Evolutionary conservation across 352 stramenopile genomes (phyloP).

Genomic region (Halophytophthora batemanensis): DNA sequence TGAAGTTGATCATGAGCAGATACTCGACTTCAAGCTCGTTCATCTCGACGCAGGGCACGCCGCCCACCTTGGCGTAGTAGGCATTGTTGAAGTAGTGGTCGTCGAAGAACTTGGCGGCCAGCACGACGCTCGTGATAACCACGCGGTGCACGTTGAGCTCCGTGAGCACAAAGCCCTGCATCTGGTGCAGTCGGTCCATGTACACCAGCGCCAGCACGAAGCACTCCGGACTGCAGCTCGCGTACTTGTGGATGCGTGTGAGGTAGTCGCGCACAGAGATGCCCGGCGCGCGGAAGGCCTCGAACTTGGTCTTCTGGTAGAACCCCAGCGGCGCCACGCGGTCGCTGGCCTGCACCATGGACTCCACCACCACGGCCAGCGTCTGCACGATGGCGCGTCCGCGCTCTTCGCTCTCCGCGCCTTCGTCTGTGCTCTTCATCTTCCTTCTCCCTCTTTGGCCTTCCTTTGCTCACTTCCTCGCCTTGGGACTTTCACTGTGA

Average conservation of each 20-base stretch:
- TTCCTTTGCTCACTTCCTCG: no score
- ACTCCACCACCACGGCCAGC: conserved; percentile 72
- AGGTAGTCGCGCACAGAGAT: conserved; percentile 87
- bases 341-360: conserved; percentile 71
- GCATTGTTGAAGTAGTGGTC: conserved; percentile 99
- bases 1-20: conserved; percentile 98
- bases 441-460: not conserved
- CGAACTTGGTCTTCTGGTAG: conserved; percentile 75
- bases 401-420: conserved; percentile 67
- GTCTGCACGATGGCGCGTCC: conserved; percentile 78
- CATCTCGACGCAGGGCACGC: conserved; percentile 92
- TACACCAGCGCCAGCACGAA: conserved; percentile 99
- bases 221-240: conserved; percentile 97
- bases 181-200: conserved; percentile 97
- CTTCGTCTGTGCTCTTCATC: conserved; percentile 38
- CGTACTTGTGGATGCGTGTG: conserved; percentile 96
- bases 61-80: conserved; percentile 98
- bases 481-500: no score
- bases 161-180: conserved; percentile 95
- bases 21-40: conserved; percentile 98
- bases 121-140: conserved; percentile 96
- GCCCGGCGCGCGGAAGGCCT: conserved; percentile 75
- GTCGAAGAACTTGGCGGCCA: conserved; percentile 99
- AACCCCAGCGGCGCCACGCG: conserved; percentile 53
- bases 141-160: conserved; percentile 98